Base-by-base conservation (phyloP, 208 protist species). In the Trypanosoma rangeli region DNA sequence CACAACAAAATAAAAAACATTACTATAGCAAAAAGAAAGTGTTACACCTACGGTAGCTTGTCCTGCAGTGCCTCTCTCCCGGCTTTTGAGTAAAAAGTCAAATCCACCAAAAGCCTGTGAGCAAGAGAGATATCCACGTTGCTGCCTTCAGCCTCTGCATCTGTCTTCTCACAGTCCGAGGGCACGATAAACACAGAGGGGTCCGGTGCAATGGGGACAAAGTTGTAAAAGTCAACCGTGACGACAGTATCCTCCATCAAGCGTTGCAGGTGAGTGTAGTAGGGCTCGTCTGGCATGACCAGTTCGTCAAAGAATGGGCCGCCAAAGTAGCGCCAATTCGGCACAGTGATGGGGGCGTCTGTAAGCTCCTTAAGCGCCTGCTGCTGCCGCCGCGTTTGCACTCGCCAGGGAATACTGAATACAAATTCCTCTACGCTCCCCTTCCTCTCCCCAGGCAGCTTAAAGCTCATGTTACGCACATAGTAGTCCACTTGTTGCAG, bases 201-300 rank as follows among this genome's bases (percentile, higher is more conserved):
- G 28, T 71, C 64, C n/a, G 82, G 80, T n/a, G 53, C 37, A 13
- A 63, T 67, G 28, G 82, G 79, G 24, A 88, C 79, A 68, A 83
- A 89, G 60, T 90, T 86, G 65, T 88, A 92, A 67, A 88, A 92
- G 68, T 92, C 86, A 10, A 90, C 70, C 0, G 84, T 92, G 10
- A 78, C 67, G 8, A 68, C 48, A 56, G 68, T 73, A 35, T 78
- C 73, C 56, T 53, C 35, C 69, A 88, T 71, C 1, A 83, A 50
- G 1, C 62, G 57, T 49, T 77, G 29, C 15, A 77, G 28, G 0
- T 67, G 29, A 18, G 50, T 58, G 15, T n/a, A 26, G 29, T 54
- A 68, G n/a, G 82, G 70, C 37, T 73, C 64, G 0, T 67, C 61
- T 5, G 73, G 57, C 48, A 86, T 60, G 44, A 59, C 64, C 22